Evolutionary conservation across 768 basidiomycete genomes (phyloP), one percentile per base, ranked within the genome.

Genomic region (Chalciporus piperatus): DNA sequence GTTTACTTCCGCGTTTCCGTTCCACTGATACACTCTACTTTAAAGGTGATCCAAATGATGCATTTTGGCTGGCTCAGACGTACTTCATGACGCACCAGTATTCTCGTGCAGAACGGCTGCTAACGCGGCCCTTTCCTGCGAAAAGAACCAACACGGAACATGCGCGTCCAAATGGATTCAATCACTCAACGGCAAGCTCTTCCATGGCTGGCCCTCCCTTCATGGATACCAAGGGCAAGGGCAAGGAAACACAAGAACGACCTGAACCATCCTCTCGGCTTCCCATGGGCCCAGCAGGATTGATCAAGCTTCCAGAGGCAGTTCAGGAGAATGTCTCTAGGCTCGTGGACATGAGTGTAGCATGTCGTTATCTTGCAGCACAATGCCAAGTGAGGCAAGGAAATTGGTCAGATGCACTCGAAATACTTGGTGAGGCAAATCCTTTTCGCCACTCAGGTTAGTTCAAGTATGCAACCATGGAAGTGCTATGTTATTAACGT

Each of bases 41-140:
- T 41, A 23, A 60, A 96, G 96, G 86, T 56, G 92, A 98, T 62
- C 87, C 94, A 27, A 97, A 98, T 66, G 97, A 99, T 70, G 97
- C 94, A 12, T 98, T 99, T 71, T 99, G 97, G 97, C 82, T 99
- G 19, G 95, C 97, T 3, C 97, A 99, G 68, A 92, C 90, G 0
- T 93, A 94, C 70, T 99, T 98, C 68, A 88, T 95, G 76, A 94
- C 89, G 3, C 86, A 95, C 60, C 92, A 97, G 54, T 98, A 96
- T 70, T 86, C 92, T 8, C 89, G 95, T 42, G 95, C 97, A 10
- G 93, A 98, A 68, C 82, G 87, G 41, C 76, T 99, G 23, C 79
- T 99, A 41, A 93, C 87, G 2, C 81, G 91, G n/a, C 90, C 92
- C 0, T 92, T 96, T 64, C 79, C 85, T 6, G 77, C 76, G 9